Evolutionary conservation across 768 basidiomycete genomes (phyloP).

Genomic region (Suillus bovinus): DNA sequence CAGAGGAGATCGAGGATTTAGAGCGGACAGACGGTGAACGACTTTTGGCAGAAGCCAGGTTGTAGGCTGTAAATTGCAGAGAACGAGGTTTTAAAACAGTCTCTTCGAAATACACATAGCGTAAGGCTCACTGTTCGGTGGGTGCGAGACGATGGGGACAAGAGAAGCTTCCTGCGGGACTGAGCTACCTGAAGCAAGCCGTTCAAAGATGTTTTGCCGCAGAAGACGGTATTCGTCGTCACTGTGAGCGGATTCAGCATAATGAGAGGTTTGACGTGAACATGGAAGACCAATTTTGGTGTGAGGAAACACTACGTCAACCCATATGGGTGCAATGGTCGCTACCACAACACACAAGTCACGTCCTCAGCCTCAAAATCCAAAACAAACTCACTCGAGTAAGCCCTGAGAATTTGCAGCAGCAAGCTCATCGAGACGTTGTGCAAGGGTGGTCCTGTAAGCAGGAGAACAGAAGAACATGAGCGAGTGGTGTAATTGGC

Average conservation of each 20-base stretch:
- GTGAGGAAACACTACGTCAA: not conserved
- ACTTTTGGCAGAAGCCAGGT: conserved; percentile 32
- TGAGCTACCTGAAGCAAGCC: conserved; percentile 58
- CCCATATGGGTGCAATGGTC: not conserved
- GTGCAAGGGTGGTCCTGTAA: conserved; percentile 69
- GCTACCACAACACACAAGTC: not conserved
- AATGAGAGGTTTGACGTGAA: not conserved
- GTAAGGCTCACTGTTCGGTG: conserved; percentile 10
- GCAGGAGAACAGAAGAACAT: conserved; percentile 16
- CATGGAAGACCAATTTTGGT: not conserved
- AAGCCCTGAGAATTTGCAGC: conserved; percentile 79
- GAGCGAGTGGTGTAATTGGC: conserved; percentile 12
- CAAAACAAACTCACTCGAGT: conserved; percentile 53
- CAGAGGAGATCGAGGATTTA: conserved; percentile 51
- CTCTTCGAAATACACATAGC: conserved; percentile 13
- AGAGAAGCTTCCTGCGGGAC: conserved; percentile 65
- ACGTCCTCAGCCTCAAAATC: not conserved
- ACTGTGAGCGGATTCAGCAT: conserved; percentile 37
- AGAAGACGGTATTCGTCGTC: conserved; percentile 86
- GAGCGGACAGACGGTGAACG: conserved; percentile 54
- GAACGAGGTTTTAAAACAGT: not conserved
- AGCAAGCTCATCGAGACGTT: conserved; percentile 80
- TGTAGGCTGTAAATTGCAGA: conserved; percentile 2
- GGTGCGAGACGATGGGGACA: conserved; percentile 51
- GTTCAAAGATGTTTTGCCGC: conserved; percentile 82